These are phyloP conservation scores for Juncus effusus DNA, from an alignment of 176 grass and related monocot species.

Conservation along the genomic window DNA sequence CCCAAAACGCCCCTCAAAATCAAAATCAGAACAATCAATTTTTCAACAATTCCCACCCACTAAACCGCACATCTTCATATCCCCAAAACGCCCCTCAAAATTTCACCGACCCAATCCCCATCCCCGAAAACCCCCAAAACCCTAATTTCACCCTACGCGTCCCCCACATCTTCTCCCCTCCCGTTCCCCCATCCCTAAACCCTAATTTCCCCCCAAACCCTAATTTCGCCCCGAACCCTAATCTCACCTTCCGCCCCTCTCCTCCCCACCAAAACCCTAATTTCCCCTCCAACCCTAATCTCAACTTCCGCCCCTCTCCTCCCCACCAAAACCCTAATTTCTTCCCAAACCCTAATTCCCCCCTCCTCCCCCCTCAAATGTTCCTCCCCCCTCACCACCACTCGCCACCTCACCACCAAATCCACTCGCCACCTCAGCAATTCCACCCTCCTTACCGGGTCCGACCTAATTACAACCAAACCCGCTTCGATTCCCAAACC, in stretches of 20 bases:
- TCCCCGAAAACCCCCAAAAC: conserved; percentile 49
- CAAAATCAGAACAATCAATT: conserved; percentile 32
- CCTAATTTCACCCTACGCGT: conserved; percentile 27
- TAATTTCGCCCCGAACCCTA: conserved; percentile 34
- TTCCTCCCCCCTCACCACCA: conserved; percentile 15
- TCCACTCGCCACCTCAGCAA: conserved; percentile 41
- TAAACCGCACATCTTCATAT: conserved; percentile 57
- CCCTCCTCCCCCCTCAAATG: conserved; percentile 33
- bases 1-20: conserved; percentile 42
- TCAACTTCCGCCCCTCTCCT: conserved; percentile 21
- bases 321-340: background rate
- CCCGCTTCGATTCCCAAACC: conserved; percentile 33
- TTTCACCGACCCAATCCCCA: conserved; percentile 54
- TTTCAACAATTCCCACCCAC: conserved; percentile 38
- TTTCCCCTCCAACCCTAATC: conserved; percentile 36
- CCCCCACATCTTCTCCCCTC: conserved; percentile 40
- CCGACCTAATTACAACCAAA: conserved; percentile 37
- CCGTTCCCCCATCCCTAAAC: conserved; percentile 36
- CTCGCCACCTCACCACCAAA: conserved; percentile 36
- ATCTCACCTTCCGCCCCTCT: conserved; percentile 37
- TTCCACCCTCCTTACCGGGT: conserved; percentile 38
- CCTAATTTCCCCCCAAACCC: conserved; percentile 33
- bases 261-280: conserved; percentile 31
- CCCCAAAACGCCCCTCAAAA: conserved; percentile 55
- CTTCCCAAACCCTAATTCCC: conserved; percentile 15